Conservation (phyloP, 176 grass and related monocot genomes). For the Ensete ventricosum region DNA sequence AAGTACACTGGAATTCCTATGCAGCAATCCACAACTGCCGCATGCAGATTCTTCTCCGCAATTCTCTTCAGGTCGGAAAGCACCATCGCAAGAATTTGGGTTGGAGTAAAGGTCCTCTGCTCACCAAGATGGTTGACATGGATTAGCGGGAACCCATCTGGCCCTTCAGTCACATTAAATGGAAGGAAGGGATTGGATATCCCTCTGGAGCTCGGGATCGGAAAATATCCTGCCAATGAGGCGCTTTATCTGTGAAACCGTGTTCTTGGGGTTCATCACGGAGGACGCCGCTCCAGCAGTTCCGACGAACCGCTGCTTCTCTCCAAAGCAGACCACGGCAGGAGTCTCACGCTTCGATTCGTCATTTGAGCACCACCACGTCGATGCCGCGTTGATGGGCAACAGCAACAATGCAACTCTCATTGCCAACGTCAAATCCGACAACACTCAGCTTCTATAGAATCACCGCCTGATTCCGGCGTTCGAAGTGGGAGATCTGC, state of each 20-base stretch:
- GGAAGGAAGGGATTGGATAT: constrained; percentile 54
- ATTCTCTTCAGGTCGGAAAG: constrained; percentile 69
- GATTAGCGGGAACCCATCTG: constrained; percentile 62
- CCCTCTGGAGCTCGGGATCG: constrained; percentile 67
- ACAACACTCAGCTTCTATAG: constrained; percentile 65
- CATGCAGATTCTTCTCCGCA: constrained; percentile 66
- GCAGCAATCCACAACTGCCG: constrained; percentile 67
- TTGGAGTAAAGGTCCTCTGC: constrained; percentile 54
- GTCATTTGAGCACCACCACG: constrained; percentile 85
- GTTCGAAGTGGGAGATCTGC: constrained; percentile 27
- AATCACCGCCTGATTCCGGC: not conserved
- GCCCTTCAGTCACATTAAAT: constrained; percentile 42
- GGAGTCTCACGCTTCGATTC: constrained; percentile 94
- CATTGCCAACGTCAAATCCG: constrained; percentile 83
- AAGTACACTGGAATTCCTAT: constrained; percentile 86
- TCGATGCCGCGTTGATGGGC: constrained; percentile 83
- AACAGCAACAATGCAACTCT: constrained; percentile 83
- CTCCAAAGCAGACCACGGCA: constrained; percentile 78
- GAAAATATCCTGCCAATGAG: constrained; percentile 55
- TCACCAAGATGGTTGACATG: constrained; percentile 56
- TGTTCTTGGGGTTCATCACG: constrained; percentile 83
- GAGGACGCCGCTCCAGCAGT: constrained; percentile 58
- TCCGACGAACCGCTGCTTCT: constrained; percentile 89
- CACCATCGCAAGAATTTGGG: constrained; percentile 75
- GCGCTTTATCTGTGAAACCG: constrained; percentile 85